Base-by-base conservation (phyloP, 2,329 filamentous ascomycete species). In the Fusarium illudens region DNA sequence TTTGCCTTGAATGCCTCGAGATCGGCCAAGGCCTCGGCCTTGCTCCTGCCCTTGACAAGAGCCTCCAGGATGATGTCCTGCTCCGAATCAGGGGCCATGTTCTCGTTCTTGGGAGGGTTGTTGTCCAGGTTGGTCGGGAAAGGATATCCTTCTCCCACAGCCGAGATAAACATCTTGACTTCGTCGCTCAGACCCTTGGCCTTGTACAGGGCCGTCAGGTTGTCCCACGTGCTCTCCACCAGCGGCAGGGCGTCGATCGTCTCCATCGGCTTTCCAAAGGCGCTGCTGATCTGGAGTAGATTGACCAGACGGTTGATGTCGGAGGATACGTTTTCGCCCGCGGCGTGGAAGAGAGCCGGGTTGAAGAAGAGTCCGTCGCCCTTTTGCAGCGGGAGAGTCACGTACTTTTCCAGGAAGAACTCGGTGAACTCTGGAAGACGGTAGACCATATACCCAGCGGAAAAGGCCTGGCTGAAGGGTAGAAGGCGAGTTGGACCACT, bases 341-440 rank as follows among this genome's bases (percentile, higher is more conserved):
- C 88, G 2, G 87, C 88, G 72, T 90, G 88, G 64, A 89, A 87
- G 0, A 90, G 76, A 1, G 85, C 87, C 0, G 88, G 88, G 58
- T 87, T 89, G 76, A 90, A 90, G 73, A 90, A 90, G 0, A 90
- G 67, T 0, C 86, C 88, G 68, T 90, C 87, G 0, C 88, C 88
- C 39, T 84, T 79, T 3, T 76, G 67, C 58, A 90, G 68, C 2
- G 87, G 83, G 11, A 89, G 71, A 1, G 82, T 80, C 6, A 89
- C 81, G 66, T 85, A 86, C 6, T 82, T 80, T 15, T 83, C 74
- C 5, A 83, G 68, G 62, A 90, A 90, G 70, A 81, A 87, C 0
- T 82, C 75, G 22, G 82, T 78, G 71, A 90, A 89, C 29, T 86
- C 83, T 0, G 78, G 75, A 0, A 80, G 75, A 0, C 87, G 81